Evolutionary conservation across 257 asterid species (phyloP), one percentile per base, ranked within the genome.

Genomic region (Solanum clarkiae): DNA sequence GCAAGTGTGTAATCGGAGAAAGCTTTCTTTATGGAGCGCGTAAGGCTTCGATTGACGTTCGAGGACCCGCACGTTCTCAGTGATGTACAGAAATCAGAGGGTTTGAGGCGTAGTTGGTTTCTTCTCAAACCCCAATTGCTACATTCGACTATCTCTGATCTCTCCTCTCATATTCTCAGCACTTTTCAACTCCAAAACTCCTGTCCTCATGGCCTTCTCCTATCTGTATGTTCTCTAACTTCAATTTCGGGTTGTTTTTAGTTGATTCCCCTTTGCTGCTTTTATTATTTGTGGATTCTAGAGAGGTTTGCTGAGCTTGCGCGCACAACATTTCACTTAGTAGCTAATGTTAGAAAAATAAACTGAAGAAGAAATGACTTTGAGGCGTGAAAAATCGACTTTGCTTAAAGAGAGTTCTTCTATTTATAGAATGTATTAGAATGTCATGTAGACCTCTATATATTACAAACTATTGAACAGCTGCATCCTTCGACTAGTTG

Each of bases 201-300:
- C 69, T 96, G 98, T 85, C 97, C 99, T 36, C 82, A 93, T 74
- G 99, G 98, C 83, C 91, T 96, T 85, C 87, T 94, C 81, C 97
- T 96, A 86, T 92, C 92, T 68, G 75, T 68, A 68, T 15, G 14
- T 32, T 68, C 47, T 68, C 22, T 68, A 32, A 4, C 49, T 15
- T 77, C 63, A 51, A 9, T 77, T 24, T 75, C 51, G 7, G 29
- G 6, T 72, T 71, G 1, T 29, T 71, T n/a, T 72, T 49, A 3
- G 82, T 75, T 75, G 81, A 47, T 75, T 72, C 57, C 6, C 44
- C 8, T 44, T 71, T 72, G 40, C 53, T 72, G 20, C 13, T 66
- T 40, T 40, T 69, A 17, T 69, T 24, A 40, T 69, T 69, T 69
- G 51, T 69, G 49, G 75, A 0, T 68, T 68, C 51, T 69, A 69